phyloP scores from a whole-genome alignment of 2,329 filamentous ascomycete species.

The Fusarium sp. region DNA sequence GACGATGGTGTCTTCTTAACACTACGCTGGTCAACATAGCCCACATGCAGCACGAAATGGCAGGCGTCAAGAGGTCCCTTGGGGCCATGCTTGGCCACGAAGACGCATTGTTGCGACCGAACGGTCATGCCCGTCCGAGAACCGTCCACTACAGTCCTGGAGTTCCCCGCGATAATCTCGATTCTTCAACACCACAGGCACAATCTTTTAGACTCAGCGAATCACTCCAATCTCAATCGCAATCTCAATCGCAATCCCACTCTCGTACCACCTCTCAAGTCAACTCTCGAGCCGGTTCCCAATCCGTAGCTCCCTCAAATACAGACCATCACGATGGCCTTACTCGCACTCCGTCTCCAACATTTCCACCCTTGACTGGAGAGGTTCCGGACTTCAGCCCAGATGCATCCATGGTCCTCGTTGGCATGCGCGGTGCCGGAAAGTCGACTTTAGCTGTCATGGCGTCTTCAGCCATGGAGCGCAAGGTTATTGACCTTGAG shows the following conservation, averaged over 20 bases:
- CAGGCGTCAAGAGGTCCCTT: slow-evolving; percentile 58
- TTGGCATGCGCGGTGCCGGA: slow-evolving; percentile 79
- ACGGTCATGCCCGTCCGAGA: slow-evolving; percentile 32
- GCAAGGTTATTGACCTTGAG: slow-evolving; percentile 77
- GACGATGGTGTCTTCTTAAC: slow-evolving; percentile 35
- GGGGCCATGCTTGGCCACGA: slow-evolving; percentile 52
- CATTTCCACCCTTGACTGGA: slow-evolving; percentile 43
- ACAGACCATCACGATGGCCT: slow-evolving; percentile 39
- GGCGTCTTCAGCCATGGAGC: slow-evolving; percentile 76
- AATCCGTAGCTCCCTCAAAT: slow-evolving; percentile 29
- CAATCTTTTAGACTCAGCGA: slow-evolving; percentile 25
- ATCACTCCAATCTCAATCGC: slow-evolving; percentile 13
- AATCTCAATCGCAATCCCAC: slow-evolving; percentile 22
- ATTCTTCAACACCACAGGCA: slow-evolving; percentile 32
- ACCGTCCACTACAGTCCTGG: slow-evolving; percentile 23
- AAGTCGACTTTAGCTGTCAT: slow-evolving; percentile 83
- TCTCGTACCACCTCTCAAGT: background rate
- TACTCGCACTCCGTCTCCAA: slow-evolving; percentile 46
- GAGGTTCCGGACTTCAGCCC: slow-evolving; percentile 61
- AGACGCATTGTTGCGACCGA: slow-evolving; percentile 35
- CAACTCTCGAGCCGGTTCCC: slow-evolving; percentile 30
- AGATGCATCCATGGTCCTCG: slow-evolving; percentile 78
- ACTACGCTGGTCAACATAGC: slow-evolving; percentile 40
- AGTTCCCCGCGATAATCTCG: slow-evolving; percentile 31
- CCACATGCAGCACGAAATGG: slow-evolving; percentile 45